These are phyloP conservation scores for Pleurotus tuber-regium DNA, from an alignment of 768 basidiomycete genomes.

Conservation along the genomic window DNA sequence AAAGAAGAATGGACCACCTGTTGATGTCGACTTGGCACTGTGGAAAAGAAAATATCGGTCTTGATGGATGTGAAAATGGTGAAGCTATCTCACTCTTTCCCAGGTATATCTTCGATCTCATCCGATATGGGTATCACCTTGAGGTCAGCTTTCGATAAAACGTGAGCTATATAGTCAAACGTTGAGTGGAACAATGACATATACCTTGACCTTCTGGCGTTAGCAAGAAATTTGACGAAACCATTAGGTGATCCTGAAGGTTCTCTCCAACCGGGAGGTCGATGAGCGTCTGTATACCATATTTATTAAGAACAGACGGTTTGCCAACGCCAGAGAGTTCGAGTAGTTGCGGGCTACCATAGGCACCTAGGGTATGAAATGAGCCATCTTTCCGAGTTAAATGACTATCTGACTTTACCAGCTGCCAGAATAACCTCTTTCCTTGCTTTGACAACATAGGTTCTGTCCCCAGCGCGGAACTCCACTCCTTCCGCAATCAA, in stretches of 20 bases:
- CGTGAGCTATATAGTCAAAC: too few species aligned
- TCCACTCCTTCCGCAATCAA: conserved; percentile 39
- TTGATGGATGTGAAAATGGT: too few species aligned
- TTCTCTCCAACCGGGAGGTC: conserved; percentile 48
- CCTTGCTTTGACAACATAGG: conserved; percentile 34
- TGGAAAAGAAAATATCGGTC: too few species aligned
- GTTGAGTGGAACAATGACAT: too few species aligned
- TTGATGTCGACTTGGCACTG: conserved; percentile 5
- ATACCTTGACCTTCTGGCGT: not conserved
- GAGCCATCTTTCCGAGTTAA: too few species aligned
- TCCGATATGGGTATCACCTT: not conserved
- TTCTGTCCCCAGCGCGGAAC: conserved; percentile 29
- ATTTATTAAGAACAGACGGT: conserved; percentile 31
- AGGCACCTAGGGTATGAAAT: not conserved
- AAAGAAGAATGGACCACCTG: conserved; percentile 8
- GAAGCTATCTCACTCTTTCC: not conserved
- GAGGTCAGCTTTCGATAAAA: not conserved
- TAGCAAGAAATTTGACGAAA: conserved; percentile 14
- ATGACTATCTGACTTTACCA: conserved; percentile 23
- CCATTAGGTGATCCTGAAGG: conserved; percentile 21
- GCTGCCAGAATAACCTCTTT: conserved; percentile 49
- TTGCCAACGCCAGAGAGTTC: conserved; percentile 46
- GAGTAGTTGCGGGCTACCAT: conserved; percentile 36
- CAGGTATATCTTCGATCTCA: not conserved
- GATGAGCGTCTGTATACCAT: conserved; percentile 33